These are phyloP conservation scores for Pseudocohnilembus persalinus DNA, from an alignment of 169 alveolate genomes.

Conservation along the genomic window DNA sequence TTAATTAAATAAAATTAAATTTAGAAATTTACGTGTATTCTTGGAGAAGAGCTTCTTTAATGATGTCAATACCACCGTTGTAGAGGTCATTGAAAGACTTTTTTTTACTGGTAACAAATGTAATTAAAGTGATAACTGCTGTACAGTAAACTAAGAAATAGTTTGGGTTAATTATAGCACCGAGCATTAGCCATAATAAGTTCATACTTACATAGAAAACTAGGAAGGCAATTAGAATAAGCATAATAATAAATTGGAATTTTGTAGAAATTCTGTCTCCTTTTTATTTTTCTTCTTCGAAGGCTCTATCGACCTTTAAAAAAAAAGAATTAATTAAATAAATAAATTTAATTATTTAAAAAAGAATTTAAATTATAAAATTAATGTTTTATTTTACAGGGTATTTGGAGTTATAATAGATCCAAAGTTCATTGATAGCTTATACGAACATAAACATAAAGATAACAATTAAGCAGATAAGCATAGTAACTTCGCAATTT, in stretches of 20 bases:
- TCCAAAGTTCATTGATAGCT: background rate
- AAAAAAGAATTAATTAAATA: too few relatives aligned
- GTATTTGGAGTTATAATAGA: background rate
- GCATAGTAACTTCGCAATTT: background rate
- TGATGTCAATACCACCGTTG: background rate
- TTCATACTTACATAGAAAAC: background rate
- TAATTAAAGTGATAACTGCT: conserved; percentile 51
- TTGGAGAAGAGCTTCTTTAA: background rate
- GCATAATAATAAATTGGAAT: background rate
- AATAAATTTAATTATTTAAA: too few relatives aligned
- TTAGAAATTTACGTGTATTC: too few relatives aligned
- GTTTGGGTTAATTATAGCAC: conserved; percentile 67
- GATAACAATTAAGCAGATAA: background rate
- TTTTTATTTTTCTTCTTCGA: background rate
- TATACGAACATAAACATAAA: background rate
- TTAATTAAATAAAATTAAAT: too few relatives aligned
- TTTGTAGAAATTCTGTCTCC: background rate
- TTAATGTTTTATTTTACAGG: too few relatives aligned
- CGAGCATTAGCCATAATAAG: conserved; percentile 55
- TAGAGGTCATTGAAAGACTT: background rate
- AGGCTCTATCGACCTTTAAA: background rate
- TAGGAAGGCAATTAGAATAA: background rate
- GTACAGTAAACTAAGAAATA: conserved; percentile 59
- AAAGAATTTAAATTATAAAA: too few relatives aligned
- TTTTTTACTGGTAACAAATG: conserved; percentile 30